Evolutionary conservation across 306 rosid genomes (phyloP).

Genomic region (Sindora glabra): DNA sequence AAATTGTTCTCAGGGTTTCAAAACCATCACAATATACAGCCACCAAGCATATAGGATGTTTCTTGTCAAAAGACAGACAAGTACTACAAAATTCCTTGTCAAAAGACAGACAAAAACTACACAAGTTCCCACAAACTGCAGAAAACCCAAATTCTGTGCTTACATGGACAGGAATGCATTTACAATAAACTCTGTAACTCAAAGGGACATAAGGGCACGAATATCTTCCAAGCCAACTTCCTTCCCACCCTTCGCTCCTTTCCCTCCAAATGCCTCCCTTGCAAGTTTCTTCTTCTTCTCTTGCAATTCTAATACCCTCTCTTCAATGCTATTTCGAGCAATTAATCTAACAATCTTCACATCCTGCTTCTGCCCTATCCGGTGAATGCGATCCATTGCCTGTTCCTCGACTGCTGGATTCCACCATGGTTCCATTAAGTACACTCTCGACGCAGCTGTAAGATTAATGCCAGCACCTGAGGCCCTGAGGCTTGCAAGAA

Average conservation of each 20-base stretch:
- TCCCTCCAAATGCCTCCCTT: constrained; percentile 31
- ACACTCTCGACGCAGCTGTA: constrained; percentile 66
- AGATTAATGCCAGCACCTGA: constrained; percentile 76
- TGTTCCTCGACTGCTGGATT: constrained; percentile 86
- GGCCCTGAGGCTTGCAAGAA: constrained; percentile 80
- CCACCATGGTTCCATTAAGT: constrained; percentile 94
- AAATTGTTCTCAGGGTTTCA: too few relatives aligned
- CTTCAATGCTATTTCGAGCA: constrained; percentile 62
- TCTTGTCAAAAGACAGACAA: neutral
- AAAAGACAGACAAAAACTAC: neutral
- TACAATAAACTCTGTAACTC: neutral
- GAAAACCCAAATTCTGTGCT: neutral
- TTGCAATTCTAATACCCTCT: constrained; percentile 49
- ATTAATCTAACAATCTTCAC: constrained; percentile 72
- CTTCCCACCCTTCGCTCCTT: constrained; percentile 12
- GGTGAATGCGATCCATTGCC: constrained; percentile 78
- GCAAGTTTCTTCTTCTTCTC: constrained; percentile 51
- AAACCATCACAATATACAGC: too few relatives aligned
- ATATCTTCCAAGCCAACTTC: constrained; percentile 48
- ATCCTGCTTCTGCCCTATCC: constrained; percentile 69
- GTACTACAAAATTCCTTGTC: neutral
- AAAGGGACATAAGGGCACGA: constrained; percentile 37
- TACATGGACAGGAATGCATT: neutral
- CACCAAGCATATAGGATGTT: neutral
- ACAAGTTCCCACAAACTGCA: neutral